A percentile compares a stretch with the other conserved stretches of the same genome.
Conservation (phyloP, 1,284 basidiomycete genomes). For the Tremellales sp. region DNA sequence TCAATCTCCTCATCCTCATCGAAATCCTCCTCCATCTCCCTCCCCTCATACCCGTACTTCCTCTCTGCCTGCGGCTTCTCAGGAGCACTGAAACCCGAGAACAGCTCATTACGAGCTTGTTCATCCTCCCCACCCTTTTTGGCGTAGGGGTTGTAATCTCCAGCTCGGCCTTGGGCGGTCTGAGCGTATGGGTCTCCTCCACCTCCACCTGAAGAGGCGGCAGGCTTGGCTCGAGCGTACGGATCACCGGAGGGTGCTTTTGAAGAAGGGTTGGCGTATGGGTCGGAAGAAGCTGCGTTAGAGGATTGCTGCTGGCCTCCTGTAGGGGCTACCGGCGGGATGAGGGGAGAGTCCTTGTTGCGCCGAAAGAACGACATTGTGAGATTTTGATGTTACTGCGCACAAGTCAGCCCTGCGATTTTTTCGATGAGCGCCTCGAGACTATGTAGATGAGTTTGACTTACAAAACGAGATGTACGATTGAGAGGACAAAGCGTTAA, state of each 20-base stretch:
- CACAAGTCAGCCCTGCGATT: too few species aligned
- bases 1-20: conserved; percentile 89
- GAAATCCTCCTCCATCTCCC: conserved; percentile 59
- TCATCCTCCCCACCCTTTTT: conserved; percentile 40
- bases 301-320: conserved; percentile 7
- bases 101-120: conserved; percentile 62
- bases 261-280: conserved; percentile 25
- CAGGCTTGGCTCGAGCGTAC: conserved; percentile 19
- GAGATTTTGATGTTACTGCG: too few species aligned
- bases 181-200: conserved; percentile 33
- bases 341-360: conserved; percentile 60
- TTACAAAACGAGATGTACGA: too few species aligned
- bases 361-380: conserved; percentile 72
- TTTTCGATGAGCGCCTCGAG: too few species aligned
- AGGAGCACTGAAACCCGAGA: conserved; percentile 27
- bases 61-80: conserved; percentile 47
- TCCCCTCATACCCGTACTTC: conserved; percentile 45
- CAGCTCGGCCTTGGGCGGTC: conserved; percentile 13
- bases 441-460: too few species aligned
- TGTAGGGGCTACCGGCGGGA: conserved; percentile 56
- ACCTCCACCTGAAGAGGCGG: conserved; percentile 14
- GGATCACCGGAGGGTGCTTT: conserved; percentile 20
- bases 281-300: conserved; percentile 30
- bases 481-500: too few species aligned
- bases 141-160: conserved; percentile 50